Base-by-base conservation (phyloP, 2,329 filamentous ascomycete genomes). In the Knufia petricola region DNA sequence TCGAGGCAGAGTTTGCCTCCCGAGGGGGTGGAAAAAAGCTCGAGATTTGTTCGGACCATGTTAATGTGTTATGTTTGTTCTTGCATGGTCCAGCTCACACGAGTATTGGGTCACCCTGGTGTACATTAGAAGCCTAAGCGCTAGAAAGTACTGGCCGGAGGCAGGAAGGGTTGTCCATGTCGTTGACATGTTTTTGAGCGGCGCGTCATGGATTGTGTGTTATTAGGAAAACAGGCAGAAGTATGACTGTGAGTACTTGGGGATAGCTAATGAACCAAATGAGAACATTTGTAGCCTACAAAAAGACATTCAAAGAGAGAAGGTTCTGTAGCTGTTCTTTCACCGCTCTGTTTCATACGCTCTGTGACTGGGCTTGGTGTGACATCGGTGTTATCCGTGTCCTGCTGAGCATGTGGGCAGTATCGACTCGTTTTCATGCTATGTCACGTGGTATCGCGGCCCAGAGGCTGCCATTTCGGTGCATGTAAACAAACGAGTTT, bases 251-350 rank as follows among this genome's bases (percentile, higher is more conserved):
- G 21, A 36, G 32, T 13, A 13, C 32, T 8, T 36, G 7, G 12
- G 12, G 26, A n/a, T 46, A 46, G 44, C 15, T 46, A 46, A 37
- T 37, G 19, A 46, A 46, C 6, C 28, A 46, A 38, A 21, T 46
- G n/a, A 46, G 12, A 37, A 46, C 4, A 37, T 8, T 23, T 36
- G 20, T 30, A 41, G 4, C 9, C 17, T 23, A 47, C 3, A n/a
- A 19, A 7, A 7, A 15, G 34, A 28, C 21, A 7, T n/a, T 24
- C 3, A 8, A 19, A 38, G 13, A 26, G 20, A 23, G 7, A 37
- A 19, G 19, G 19, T 30, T 17, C 13, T 19, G n/a, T n/a, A n/a
- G n/a, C n/a, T n/a, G n/a, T n/a, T n/a, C 4, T 19, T 46, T 37
- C 43, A 46, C 43, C 43, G 43, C 43, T 37, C 21, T 8, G 17